Conservation (phyloP, 441 rosid genomes). For the Pelargonium cotyledonis region DNA sequence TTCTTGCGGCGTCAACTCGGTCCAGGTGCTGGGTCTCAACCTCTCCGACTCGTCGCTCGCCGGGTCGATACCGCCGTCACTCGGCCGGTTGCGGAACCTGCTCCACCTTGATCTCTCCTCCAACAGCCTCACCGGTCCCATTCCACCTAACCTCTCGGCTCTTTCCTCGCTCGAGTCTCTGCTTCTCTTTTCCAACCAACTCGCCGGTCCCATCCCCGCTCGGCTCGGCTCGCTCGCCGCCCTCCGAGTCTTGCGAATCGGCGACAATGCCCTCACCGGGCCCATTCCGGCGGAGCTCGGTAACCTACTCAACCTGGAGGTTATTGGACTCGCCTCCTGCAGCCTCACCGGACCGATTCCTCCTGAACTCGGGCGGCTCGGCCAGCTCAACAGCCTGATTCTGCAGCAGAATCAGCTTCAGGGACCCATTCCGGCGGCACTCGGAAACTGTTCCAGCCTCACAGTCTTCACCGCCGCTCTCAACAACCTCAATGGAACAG, state of each 20-base stretch:
- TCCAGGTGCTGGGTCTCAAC: constrained; percentile 47
- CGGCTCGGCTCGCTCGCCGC: constrained; percentile 50
- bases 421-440: constrained; percentile 55
- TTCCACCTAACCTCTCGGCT: constrained; percentile 68
- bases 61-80: constrained; percentile 56
- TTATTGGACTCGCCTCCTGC: constrained; percentile 70
- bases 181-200: constrained; percentile 69
- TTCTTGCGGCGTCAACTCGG: constrained; percentile 37
- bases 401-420: constrained; percentile 55
- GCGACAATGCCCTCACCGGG: constrained; percentile 69
- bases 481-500: constrained; percentile 68
- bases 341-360: constrained; percentile 59
- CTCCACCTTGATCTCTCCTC: constrained; percentile 86
- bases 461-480: constrained; percentile 36
- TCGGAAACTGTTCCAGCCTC: constrained; percentile 75
- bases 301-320: constrained; percentile 37
- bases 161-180: constrained; percentile 68
- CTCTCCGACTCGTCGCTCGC: constrained; percentile 51
- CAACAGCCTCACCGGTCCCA: constrained; percentile 65
- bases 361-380: constrained; percentile 45
- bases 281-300: constrained; percentile 56
- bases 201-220: constrained; percentile 62
- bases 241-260: constrained; percentile 57
- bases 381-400: constrained; percentile 32
- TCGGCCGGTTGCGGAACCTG: constrained; percentile 53